Percentiles rank a stretch among this genome's conserved stretches.
These are phyloP conservation scores for Seiridium unicorne DNA, from an alignment of 2,329 filamentous ascomycete genomes.

Conservation along the genomic window DNA sequence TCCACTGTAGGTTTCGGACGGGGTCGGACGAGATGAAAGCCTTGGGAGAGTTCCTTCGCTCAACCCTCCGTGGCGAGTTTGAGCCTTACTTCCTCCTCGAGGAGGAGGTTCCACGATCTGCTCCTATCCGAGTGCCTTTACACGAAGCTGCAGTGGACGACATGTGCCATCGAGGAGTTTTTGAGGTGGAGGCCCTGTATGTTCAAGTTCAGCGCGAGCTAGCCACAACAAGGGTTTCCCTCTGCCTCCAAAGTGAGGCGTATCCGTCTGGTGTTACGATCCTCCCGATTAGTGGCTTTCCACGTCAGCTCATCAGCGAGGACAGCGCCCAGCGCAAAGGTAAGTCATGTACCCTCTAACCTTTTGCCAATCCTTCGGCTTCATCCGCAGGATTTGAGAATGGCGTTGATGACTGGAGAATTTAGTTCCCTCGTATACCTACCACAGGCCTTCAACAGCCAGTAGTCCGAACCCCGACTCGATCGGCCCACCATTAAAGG, in stretches of 20 bases:
- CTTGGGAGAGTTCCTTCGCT: slow-evolving; percentile 27
- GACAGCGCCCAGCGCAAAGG: slow-evolving; percentile 14
- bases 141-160: slow-evolving; percentile 23
- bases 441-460: neutral
- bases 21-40: slow-evolving; percentile 24
- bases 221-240: slow-evolving; percentile 21
- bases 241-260: slow-evolving; percentile 20
- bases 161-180: slow-evolving; percentile 26
- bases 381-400: neutral
- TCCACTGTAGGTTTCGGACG: slow-evolving; percentile 25
- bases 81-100: slow-evolving; percentile 29
- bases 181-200: slow-evolving; percentile 21
- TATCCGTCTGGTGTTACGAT: slow-evolving; percentile 23
- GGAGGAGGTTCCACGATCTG: slow-evolving; percentile 17
- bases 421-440: neutral
- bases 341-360: neutral
- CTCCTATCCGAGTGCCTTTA: slow-evolving; percentile 20
- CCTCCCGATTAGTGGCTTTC: slow-evolving; percentile 28
- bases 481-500: neutral
- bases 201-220: slow-evolving; percentile 19
- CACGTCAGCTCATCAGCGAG: slow-evolving; percentile 24
- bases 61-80: slow-evolving; percentile 24
- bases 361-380: neutral
- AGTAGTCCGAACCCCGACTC: neutral
- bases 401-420: neutral